These are phyloP conservation scores for Fusarium mexicanum DNA, from an alignment of 2,329 filamentous ascomycete species.

Conservation along the genomic window DNA sequence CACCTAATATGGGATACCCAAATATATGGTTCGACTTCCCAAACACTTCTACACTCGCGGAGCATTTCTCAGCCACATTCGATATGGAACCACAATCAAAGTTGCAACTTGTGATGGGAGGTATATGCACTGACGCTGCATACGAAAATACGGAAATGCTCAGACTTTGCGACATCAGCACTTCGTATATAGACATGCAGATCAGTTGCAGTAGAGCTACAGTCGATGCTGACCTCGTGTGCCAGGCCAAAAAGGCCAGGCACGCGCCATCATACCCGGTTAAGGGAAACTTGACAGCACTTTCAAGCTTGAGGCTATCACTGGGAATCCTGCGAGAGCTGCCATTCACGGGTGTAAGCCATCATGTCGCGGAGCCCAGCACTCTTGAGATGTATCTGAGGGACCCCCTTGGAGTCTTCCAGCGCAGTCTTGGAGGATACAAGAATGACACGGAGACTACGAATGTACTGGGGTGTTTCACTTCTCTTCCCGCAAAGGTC, in stretches of 20 bases:
- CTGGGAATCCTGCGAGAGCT: background rate
- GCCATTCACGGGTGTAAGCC: background rate
- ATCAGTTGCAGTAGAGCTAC: background rate
- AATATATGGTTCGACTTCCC: background rate
- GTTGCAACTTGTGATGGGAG: background rate
- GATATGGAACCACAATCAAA: background rate
- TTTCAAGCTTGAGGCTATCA: background rate
- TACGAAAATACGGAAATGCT: too few species aligned
- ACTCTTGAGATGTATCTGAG: too few species aligned
- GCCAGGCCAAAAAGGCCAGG: background rate
- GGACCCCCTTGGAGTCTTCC: too few species aligned
- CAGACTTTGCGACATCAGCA: background rate
- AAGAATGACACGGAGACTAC: background rate
- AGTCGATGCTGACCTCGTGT: background rate
- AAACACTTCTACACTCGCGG: background rate
- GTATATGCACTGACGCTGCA: too few species aligned
- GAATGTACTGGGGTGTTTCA: background rate
- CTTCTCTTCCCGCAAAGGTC: rapidly evolving
- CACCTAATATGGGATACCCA: background rate
- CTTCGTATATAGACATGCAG: background rate
- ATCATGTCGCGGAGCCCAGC: rapidly evolving
- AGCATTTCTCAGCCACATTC: background rate
- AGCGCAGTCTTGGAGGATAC: too few species aligned
- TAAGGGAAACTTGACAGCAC: background rate
- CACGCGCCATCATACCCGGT: background rate